Base-by-base conservation (phyloP, 305 asterid species). In the Nicotiana rustica region DNA sequence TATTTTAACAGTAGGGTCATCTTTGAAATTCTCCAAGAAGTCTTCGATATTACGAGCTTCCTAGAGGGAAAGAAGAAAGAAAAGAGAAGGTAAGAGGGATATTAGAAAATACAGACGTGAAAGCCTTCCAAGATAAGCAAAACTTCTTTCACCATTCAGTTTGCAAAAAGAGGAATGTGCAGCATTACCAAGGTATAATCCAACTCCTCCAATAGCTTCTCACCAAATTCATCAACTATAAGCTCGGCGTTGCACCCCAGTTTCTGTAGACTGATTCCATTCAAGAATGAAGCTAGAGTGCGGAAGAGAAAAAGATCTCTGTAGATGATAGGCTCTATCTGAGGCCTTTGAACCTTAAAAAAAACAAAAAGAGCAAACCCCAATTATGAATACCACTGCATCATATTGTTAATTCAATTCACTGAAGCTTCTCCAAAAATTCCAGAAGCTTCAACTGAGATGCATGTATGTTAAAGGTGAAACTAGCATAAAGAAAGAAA, bases 171-270 rank as follows among this genome's bases (percentile, higher is more conserved):
- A 85, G 88, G 57, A 82, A 78, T 67, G 82, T 81, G 86, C 36
- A 84, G 81, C 36, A 81, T 85, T 94, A 96, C 99, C 98, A 96
- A 89, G 87, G 97, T 93, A 86, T 96, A 96, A 89, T 96, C 99
- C 77, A 96, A 97, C 93, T 96, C 99, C 97, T 96, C 99, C 94
- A 96, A 85, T 85, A 96, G 94, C 91, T 96, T 96, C 90, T 96
- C 99, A 66, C 99, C 99, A 82, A 96, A 96, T 87, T 96, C 99
- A 87, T 96, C 99, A 85, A 94, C 97, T 85, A 96, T 93, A 87
- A 96, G 98, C 92, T 96, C 98, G 21, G 99, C 94, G 25, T 96
- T 94, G 86, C 98, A 96, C 55, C 99, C 99, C 88, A 96, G 85
- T 85, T 96, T 96, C 88, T 91, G 96, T 78, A 96, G 90, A 90